Evolutionary conservation across 345 rosid species (phyloP), one percentile per base, ranked within the genome.

Genomic region (Linum usitatissimum): DNA sequence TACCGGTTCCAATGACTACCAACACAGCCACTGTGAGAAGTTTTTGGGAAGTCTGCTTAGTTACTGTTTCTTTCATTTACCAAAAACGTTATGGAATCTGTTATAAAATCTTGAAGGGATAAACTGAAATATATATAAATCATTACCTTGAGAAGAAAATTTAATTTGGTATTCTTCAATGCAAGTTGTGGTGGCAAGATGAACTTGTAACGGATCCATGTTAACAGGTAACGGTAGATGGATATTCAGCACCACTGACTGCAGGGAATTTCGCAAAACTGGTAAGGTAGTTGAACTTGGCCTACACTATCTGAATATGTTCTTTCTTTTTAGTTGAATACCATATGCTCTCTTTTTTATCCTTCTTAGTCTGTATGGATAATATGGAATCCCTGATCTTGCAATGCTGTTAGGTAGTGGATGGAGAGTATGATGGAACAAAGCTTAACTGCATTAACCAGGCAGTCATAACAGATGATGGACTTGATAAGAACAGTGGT

Each of bases 161-260:
- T 23, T 23, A 23, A 23, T 23, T 23, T 23, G 28, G 28, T 23
- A 23, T 23, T 23, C 28, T 23, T 23, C 28, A 23, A 23, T 34
- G 1, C 8, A 4, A 4, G 38, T 34, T 3, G 6, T 34, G 38
- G 28, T 34, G 38, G 38, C 38, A 7, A 34, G 57, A 14, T 57
- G 30, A 18, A 18, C 39, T 74, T 15, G 53, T 55, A 14, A 54
- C 61, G 48, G 21, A 18, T n/a, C 55, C 64, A 31, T 69, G 62
- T 34, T 60, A 71, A 69, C 79, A 89, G 95, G 77, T 92, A 39
- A 77, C 85, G 66, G 65, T 92, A 34, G 93, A 89, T 76, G 98
- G 98, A 68, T 92, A 78, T 75, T 92, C 95, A 59, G 96, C 93
- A 23, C 98, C 96, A 5, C 63, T 92, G 63, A 92, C 98, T 7